phyloP scores from a whole-genome alignment of 106 monocot species.

The Platanthera guangdongensis region DNA sequence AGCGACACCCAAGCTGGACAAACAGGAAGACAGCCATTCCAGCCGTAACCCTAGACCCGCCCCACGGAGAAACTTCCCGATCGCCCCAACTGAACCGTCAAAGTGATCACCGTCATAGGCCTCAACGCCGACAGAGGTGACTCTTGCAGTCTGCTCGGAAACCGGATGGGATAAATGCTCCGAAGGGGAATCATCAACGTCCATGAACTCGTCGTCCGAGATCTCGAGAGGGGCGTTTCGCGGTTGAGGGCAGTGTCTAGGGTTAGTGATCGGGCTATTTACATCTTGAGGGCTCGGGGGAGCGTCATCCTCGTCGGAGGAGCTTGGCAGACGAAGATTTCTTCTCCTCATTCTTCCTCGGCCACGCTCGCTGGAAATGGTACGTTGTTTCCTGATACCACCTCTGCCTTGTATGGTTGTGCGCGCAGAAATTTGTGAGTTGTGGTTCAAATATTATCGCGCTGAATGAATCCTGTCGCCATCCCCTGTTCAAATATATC shows the following conservation, averaged over 20 bases:
- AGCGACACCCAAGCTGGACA: conserved; percentile 15
- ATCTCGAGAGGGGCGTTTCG: conserved; percentile 34
- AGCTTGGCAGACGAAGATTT: conserved; percentile 32
- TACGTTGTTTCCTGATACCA: too few relatives aligned
- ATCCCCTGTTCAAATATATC: too few relatives aligned
- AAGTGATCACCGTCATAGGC: neutral
- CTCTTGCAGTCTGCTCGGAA: conserved; percentile 1
- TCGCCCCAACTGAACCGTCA: neutral
- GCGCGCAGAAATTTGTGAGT: too few relatives aligned
- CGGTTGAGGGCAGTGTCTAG: conserved; percentile 8
- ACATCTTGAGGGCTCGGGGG: conserved; percentile 7
- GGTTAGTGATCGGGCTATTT: conserved; percentile 14
- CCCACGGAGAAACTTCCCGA: conserved; percentile 40
- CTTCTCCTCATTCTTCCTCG: conserved; percentile 23
- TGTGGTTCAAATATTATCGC: too few relatives aligned
- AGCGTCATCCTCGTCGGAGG: conserved; percentile 47
- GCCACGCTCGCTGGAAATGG: neutral
- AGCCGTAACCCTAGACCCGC: conserved; percentile 50
- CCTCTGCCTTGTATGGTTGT: too few relatives aligned
- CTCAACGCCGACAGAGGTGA: neutral
- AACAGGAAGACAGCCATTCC: conserved; percentile 64
- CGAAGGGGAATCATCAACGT: conserved; percentile 50
- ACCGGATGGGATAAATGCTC: conserved; percentile 34
- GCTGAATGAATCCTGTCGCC: too few relatives aligned
- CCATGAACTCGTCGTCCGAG: conserved; percentile 47